Conservation (phyloP, 2,329 filamentous ascomycete genomes). For the Aspergillus aculeatus region DNA sequence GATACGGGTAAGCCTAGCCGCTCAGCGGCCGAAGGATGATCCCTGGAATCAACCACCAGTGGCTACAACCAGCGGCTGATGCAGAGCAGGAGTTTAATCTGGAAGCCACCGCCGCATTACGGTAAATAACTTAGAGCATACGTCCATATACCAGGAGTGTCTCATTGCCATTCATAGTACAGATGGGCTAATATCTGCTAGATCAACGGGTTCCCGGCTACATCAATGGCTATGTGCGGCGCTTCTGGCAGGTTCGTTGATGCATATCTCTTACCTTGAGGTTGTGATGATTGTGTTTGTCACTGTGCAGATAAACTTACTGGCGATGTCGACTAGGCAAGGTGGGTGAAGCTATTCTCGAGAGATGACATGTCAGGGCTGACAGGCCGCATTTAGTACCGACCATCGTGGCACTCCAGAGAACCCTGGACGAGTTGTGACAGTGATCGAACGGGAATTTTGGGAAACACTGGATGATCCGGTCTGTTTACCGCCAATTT, state of each 20-base stretch:
- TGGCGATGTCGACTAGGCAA: conserved; percentile 26
- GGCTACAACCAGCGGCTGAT: conserved; percentile 14
- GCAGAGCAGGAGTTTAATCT: conserved; percentile 78
- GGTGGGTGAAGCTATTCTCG: conserved; percentile 20
- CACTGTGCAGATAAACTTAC: background rate
- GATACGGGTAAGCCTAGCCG: conserved; percentile 72
- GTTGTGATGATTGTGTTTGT: background rate
- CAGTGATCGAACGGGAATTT: conserved; percentile 78
- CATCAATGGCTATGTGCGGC: conserved; percentile 87
- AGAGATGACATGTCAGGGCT: conserved; percentile 5
- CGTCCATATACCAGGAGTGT: no score
- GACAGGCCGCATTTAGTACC: conserved; percentile 57
- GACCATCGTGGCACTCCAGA: conserved; percentile 92
- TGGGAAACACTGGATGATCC: conserved; percentile 75
- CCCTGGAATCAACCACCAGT: background rate
- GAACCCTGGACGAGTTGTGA: conserved; percentile 86
- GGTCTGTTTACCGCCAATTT: conserved; percentile 31
- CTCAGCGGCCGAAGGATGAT: background rate
- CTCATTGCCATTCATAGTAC: no score
- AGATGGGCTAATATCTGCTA: conserved; percentile 39
- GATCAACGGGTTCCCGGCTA: conserved; percentile 84
- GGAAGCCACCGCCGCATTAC: conserved; percentile 95
- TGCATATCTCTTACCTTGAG: background rate
- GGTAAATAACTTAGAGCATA: conserved; percentile 62
- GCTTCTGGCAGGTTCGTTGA: conserved; percentile 90